Evolutionary conservation across 371 early-diverging fungal genomes (phyloP), one percentile per base, ranked within the genome.

Genomic region (Mortierella sp.): DNA sequence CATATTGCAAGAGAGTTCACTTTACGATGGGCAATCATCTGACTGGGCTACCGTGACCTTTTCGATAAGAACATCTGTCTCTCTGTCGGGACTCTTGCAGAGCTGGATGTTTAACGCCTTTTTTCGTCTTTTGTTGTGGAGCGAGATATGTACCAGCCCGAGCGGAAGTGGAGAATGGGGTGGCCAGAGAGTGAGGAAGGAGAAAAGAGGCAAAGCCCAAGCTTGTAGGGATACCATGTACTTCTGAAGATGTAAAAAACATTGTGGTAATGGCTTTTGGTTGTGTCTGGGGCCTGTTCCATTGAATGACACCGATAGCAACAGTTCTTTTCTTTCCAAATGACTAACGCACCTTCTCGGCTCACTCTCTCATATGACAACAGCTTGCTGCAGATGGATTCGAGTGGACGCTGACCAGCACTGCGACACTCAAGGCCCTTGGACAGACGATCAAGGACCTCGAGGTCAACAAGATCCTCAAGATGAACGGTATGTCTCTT

Each of bases 391-490:
- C 74, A 6, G 78, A 84, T 67, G 71, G 43, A 50, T 92, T 92
- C 61, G 82, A 74, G 19, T 93, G 93, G 93, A 90, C 82, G 0
- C 77, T 93, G 70, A 88, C 88, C 72, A 91, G 92, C 53, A 88
- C 88, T 43, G 89, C 91, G 28, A 90, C 90, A 70, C 90, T 93
- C 77, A 89, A 89, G 71, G 91, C 93, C 44, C 82, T 92, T 40
- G 82, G 91, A 3, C 89, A 90, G 59, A 80, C 82, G 19, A 81
- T 81, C 51, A 82, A 82, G 69, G 57, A 79, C 19, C 79, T 88
- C 46, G 72, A 80, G 1, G 73, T 84, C 43, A 74, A 84, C 55
- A 84, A 84, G 72, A 73, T 57, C n/a, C 53, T 84, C 51, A 72
- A 77, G 9, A 84, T 84, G 84, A 77, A 72, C n/a, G 80, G 83